phyloP scores from a whole-genome alignment of 2,329 filamentous ascomycete genomes.

The Didymella keratinophila region DNA sequence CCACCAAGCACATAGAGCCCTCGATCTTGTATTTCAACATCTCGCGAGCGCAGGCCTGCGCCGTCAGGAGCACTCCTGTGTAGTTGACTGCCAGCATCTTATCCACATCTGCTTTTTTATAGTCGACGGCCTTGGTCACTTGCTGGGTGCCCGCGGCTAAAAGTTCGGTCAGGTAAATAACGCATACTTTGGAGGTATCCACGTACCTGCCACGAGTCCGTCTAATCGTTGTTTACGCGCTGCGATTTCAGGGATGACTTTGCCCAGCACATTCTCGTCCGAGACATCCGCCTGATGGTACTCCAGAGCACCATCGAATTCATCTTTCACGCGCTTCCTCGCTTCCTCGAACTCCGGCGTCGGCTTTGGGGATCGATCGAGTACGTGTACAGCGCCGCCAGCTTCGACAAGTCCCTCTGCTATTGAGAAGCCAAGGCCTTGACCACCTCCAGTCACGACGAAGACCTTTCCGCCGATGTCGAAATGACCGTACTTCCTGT shows the following conservation, averaged over 20 bases:
- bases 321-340: conserved; percentile 65
- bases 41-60: conserved; percentile 66
- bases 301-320: conserved; percentile 69
- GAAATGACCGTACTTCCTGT: conserved; percentile 36
- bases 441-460: conserved; percentile 68
- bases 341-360: conserved; percentile 68
- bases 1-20: conserved; percentile 68
- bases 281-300: conserved; percentile 84
- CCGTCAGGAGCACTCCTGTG: conserved; percentile 67
- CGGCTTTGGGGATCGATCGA: conserved; percentile 67
- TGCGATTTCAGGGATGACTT: conserved; percentile 72
- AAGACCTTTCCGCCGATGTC: conserved; percentile 45
- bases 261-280: conserved; percentile 70
- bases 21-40: conserved; percentile 65
- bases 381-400: conserved; percentile 73
- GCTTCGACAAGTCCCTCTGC: conserved; percentile 77
- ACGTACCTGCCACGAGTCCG: conserved; percentile 69
- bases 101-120: conserved; percentile 65
- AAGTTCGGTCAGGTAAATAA: not conserved
- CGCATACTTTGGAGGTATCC: not conserved
- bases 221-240: conserved; percentile 74
- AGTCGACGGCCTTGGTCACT: conserved; percentile 80
- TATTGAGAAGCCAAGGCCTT: conserved; percentile 74
- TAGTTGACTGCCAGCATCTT: conserved; percentile 67
- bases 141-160: conserved; percentile 76